Conservation (phyloP, 2,329 filamentous ascomycete genomes). For the Ophiostoma piceae region DNA sequence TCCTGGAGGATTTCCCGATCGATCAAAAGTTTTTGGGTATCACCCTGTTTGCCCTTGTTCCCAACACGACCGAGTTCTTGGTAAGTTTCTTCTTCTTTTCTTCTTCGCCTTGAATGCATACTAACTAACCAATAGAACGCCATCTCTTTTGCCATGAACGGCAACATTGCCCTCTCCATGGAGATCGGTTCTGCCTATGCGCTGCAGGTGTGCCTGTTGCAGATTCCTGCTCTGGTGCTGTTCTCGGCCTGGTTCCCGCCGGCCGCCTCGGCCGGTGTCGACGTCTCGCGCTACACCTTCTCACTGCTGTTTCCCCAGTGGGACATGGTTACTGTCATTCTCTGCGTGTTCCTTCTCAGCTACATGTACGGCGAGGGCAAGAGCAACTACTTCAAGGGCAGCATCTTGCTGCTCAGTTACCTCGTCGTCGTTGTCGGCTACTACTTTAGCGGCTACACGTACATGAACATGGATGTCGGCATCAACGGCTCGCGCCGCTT, state of each 20-base stretch:
- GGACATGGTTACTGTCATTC: constrained; percentile 96
- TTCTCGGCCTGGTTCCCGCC: constrained; percentile 70
- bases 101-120: background rate
- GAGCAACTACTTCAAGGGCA: constrained; percentile 99
- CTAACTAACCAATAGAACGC: constrained; percentile 60
- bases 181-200: constrained; percentile 98
- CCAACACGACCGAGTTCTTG: constrained; percentile 96
- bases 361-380: constrained; percentile 99
- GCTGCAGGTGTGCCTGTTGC: constrained; percentile 88
- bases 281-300: constrained; percentile 60
- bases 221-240: constrained; percentile 86
- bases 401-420: constrained; percentile 87
- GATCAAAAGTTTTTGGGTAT: constrained; percentile 98
- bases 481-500: constrained; percentile 42
- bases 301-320: constrained; percentile 94
- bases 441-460: constrained; percentile 66
- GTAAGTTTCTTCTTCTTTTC: background rate
- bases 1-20: constrained; percentile 81
- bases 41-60: constrained; percentile 91
- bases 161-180: constrained; percentile 97
- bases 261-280: constrained; percentile 35
- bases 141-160: constrained; percentile 99
- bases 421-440: constrained; percentile 88
- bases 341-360: constrained; percentile 92
- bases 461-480: constrained; percentile 38